These are phyloP conservation scores for Circinella minor DNA, from an alignment of 371 early-diverging fungal genomes.

Conservation along the genomic window DNA sequence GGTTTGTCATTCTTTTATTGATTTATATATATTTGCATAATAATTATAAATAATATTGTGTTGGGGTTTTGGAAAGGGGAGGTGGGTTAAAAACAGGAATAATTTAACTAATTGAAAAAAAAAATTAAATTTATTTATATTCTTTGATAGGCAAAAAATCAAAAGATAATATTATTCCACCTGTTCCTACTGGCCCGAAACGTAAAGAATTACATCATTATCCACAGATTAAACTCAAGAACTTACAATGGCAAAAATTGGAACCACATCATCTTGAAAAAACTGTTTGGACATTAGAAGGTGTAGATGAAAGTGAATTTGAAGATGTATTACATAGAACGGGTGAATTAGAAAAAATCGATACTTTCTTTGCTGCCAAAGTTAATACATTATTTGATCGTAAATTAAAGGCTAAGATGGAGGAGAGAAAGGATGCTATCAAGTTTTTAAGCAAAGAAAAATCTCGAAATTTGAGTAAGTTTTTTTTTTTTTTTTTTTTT, in stretches of 20 bases:
- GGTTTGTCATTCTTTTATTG: not conserved
- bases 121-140: not conserved
- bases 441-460: constrained; percentile 45
- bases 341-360: constrained; percentile 33
- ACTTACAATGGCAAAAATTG: constrained; percentile 44
- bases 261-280: constrained; percentile 24
- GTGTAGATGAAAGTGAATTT: constrained; percentile 26
- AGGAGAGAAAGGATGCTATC: constrained; percentile 30
- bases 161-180: not conserved
- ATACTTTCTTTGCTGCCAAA: constrained; percentile 35
- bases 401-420: constrained; percentile 17
- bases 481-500: not conserved
- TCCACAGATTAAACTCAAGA: constrained; percentile 36
- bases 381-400: constrained; percentile 33
- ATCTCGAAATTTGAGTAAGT: constrained; percentile 44
- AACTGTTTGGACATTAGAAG: constrained; percentile 33
- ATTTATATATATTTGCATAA: not conserved
- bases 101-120: too few species aligned
- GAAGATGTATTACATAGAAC: constrained; percentile 27
- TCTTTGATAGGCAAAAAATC: not conserved
- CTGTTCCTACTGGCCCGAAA: constrained; percentile 15
- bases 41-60: too few species aligned
- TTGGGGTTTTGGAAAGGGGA: too few species aligned
- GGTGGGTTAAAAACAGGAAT: too few species aligned
- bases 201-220: constrained; percentile 36